Evolutionary conservation across 768 basidiomycete species (phyloP).

Genomic region (Boletus bicolor): DNA sequence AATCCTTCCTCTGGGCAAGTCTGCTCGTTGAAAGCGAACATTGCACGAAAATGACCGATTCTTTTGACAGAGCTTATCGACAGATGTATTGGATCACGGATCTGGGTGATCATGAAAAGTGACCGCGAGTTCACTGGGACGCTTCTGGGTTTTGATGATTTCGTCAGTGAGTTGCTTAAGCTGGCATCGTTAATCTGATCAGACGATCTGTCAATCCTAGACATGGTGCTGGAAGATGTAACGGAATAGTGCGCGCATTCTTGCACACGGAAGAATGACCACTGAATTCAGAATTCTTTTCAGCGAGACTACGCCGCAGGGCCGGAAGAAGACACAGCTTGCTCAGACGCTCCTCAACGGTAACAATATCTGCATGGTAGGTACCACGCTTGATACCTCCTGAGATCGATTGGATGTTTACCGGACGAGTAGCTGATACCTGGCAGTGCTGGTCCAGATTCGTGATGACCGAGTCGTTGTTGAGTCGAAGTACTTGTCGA

Average conservation of each 20-base stretch:
- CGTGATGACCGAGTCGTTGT: conserved; percentile 1
- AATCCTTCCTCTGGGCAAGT: conserved; percentile 84
- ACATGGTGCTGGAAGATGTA: conserved; percentile 95
- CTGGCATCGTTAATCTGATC: not conserved
- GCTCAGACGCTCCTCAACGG: conserved; percentile 90
- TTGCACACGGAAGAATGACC: not conserved
- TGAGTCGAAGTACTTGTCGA: not conserved
- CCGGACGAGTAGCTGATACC: conserved; percentile 52
- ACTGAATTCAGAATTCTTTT: not conserved
- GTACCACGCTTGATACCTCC: conserved; percentile 21
- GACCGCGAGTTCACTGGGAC: conserved; percentile 97
- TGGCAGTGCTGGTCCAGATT: conserved; percentile 66
- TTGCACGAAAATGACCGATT: not conserved
- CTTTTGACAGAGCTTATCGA: conserved; percentile 80
- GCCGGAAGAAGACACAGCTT: conserved; percentile 75
- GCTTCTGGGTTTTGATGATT: conserved; percentile 95
- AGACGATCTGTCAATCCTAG: conserved; percentile 35
- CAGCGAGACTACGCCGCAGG: conserved; percentile 85
- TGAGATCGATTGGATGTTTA: conserved; percentile 5
- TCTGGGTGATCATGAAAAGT: conserved; percentile 98
- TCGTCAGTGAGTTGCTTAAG: conserved; percentile 80
- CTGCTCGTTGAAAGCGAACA: not conserved
- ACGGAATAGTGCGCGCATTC: conserved; percentile 78
- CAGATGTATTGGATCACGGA: conserved; percentile 92
- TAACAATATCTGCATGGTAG: conserved; percentile 95